Evolutionary conservation across 2,329 filamentous ascomycete species (phyloP).

Genomic region (Alternaria ventricosa): DNA sequence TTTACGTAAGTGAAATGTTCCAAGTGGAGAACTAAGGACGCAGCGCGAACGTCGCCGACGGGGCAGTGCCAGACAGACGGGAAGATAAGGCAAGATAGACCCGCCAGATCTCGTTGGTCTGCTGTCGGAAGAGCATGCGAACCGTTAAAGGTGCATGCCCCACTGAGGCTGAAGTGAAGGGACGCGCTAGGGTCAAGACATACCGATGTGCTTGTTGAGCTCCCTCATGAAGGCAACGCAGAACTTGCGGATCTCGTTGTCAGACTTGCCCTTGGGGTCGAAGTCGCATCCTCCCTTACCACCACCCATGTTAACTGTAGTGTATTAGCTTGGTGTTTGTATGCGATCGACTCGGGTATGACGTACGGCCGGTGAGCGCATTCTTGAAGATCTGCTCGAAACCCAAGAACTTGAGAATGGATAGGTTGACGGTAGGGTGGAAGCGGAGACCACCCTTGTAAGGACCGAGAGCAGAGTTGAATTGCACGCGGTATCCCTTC

Average conservation of each 20-base stretch:
- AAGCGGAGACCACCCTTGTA: constrained; percentile 98
- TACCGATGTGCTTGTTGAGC: constrained; percentile 85
- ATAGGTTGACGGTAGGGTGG: constrained; percentile 84
- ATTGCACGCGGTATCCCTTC: constrained; percentile 95
- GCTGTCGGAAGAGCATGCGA: constrained; percentile 20
- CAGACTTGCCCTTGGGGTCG: constrained; percentile 97
- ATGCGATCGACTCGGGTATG: not conserved
- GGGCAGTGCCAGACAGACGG: constrained; percentile 10
- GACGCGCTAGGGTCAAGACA: constrained; percentile 15
- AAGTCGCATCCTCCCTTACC: constrained; percentile 98
- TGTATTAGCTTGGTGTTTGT: constrained; percentile 11
- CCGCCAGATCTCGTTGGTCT: constrained; percentile 21
- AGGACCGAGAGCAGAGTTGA: constrained; percentile 95
- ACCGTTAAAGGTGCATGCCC: constrained; percentile 19
- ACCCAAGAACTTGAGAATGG: constrained; percentile 90
- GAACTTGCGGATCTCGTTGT: constrained; percentile 97
- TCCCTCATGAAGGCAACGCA: constrained; percentile 96
- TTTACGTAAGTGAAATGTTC: constrained; percentile 50
- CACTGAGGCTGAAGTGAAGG: constrained; percentile 13
- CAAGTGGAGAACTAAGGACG: constrained; percentile 9
- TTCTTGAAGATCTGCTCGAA: constrained; percentile 99
- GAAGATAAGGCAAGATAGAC: constrained; percentile 21
- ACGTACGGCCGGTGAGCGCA: constrained; percentile 89
- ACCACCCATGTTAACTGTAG: constrained; percentile 88
- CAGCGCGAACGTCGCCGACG: constrained; percentile 7